Evolutionary conservation across 306 rosid species (phyloP).

Genomic region (Medicago lupulina): DNA sequence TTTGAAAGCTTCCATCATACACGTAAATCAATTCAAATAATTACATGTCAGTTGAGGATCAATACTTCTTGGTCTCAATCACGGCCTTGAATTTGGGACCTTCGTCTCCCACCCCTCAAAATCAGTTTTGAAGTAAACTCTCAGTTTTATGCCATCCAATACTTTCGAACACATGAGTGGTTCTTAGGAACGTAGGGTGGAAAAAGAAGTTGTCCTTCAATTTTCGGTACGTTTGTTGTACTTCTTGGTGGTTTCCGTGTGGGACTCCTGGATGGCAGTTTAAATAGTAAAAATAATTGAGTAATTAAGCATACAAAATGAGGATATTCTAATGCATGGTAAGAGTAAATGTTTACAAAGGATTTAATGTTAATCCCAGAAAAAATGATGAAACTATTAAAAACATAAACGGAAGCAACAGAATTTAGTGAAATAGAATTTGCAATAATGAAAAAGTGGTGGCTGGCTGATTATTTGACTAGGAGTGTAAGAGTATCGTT

Average conservation of each 20-base stretch:
- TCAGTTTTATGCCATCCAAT: too few species aligned
- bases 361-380: conserved; percentile 11
- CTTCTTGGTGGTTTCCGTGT: conserved; percentile 57
- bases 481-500: conserved; percentile 10
- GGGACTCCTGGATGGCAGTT: conserved; percentile 61
- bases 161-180: neutral
- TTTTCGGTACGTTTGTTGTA: conserved; percentile 42
- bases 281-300: conserved; percentile 16
- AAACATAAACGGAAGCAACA: conserved; percentile 18
- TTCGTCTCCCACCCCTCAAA: neutral
- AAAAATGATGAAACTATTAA: conserved; percentile 16
- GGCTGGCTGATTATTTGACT: neutral
- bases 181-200: neutral
- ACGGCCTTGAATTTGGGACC: conserved; percentile 22
- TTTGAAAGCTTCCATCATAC: neutral
- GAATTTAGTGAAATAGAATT: neutral
- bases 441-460: conserved; percentile 23
- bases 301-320: conserved; percentile 25
- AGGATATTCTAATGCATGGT: conserved; percentile 4
- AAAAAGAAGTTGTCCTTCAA: conserved; percentile 8
- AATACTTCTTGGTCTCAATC: conserved; percentile 37
- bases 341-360: conserved; percentile 11
- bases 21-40: conserved; percentile 3
- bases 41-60: conserved; percentile 20
- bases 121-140: neutral